phyloP scores from a whole-genome alignment of 2,329 filamentous ascomycete genomes.

The Colletotrichum karsti region DNA sequence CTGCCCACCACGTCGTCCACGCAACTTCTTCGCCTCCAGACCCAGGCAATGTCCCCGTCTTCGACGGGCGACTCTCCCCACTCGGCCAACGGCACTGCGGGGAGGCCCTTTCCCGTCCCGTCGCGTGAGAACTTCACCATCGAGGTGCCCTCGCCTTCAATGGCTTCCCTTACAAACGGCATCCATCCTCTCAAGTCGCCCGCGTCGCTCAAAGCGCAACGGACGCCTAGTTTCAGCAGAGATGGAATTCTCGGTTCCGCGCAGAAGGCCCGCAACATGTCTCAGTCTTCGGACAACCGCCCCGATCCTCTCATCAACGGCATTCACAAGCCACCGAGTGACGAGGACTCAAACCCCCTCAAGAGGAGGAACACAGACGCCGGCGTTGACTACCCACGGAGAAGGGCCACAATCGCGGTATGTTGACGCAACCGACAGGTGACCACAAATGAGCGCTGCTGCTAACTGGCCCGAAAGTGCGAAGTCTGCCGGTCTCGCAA shows the following conservation, averaged over 20 bases:
- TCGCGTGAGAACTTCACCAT: constrained; percentile 57
- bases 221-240: constrained; percentile 59
- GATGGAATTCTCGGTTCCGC: constrained; percentile 63
- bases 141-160: constrained; percentile 56
- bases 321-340: constrained; percentile 52
- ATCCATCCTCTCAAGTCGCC: constrained; percentile 59
- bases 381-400: constrained; percentile 69
- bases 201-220: constrained; percentile 54
- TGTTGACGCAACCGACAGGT: constrained; percentile 38
- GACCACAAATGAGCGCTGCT: constrained; percentile 18
- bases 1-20: constrained; percentile 32
- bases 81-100: constrained; percentile 47
- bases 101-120: constrained; percentile 54
- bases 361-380: constrained; percentile 71
- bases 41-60: constrained; percentile 58
- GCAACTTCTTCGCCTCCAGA: constrained; percentile 32
- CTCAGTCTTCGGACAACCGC: constrained; percentile 61
- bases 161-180: constrained; percentile 51
- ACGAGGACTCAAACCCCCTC: constrained; percentile 65
- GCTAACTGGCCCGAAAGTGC: constrained; percentile 60
- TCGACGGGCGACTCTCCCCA: constrained; percentile 62
- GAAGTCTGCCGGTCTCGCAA: constrained; percentile 85
- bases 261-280: constrained; percentile 63
- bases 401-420: constrained; percentile 73
- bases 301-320: constrained; percentile 52